Evolutionary conservation across 768 basidiomycete species (phyloP), one percentile per base, ranked within the genome.

Genomic region (Trichaptum fuscoviolaceum): DNA sequence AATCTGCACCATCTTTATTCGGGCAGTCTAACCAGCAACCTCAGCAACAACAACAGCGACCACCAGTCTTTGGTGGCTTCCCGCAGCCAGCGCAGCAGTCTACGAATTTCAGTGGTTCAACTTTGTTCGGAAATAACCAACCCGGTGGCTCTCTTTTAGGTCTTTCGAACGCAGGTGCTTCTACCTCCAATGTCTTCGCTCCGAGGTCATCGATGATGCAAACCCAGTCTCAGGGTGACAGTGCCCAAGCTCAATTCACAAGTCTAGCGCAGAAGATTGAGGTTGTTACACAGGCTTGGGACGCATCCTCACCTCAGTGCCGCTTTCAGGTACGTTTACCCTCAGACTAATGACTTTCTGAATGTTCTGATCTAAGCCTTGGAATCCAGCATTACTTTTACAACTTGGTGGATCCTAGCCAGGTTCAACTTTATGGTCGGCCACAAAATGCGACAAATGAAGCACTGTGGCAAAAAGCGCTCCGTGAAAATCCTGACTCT

Each of bases 401-500:
- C 74, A 95, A 94, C 70, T 78, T 92, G 17, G 91, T 94, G 4
- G 87, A 90, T 70, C 90, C 91, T 0, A 79, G 78, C 6, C 82
- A 88, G 69, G 85, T 90, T 2, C 80, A 78, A 27, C 70, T 87
- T 63, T 95, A 91, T 68, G 87, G 84, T 7, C 86, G 90, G 18
- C 93, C 93, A 15, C 74, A 81, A 17, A 92, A 92, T 70, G 87
- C 87, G 15, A 83, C 84, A 6, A 88, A 91, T 61, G 90, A 93
- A 58, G 79, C 79, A 9, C 70, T 88, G 58, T 95, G 93, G 93
- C 85, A 90, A 71, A 89, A 89, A 73, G 93, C 93, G 7, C 78
- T 86, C 1, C 79, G 85, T 63, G 92, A 93, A 73, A 95, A 94
- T 70, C 93, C 93, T 0, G 91, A 94, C 77, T 84, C 90, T 1